Conservation (phyloP, 352 stramenopile species). For the Phytophthora lateralis region DNA sequence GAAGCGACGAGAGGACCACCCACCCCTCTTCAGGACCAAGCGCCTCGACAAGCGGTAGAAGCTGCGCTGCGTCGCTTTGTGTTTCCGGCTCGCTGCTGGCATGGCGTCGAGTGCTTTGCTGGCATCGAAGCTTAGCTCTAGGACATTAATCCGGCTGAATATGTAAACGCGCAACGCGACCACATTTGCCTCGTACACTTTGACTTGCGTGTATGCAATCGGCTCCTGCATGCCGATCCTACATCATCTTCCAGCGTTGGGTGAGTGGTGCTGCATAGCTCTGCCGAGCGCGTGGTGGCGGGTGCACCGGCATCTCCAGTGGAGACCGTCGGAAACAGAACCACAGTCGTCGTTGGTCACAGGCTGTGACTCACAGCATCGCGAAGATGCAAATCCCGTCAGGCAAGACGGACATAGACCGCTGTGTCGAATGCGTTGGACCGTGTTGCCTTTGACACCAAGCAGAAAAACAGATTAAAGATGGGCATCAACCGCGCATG, state of each 20-base stretch:
- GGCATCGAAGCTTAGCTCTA: conserved; percentile 38
- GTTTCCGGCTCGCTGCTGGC: conserved; percentile 22
- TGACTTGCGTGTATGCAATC: neutral
- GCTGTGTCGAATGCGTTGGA: neutral
- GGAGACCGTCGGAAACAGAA: no score
- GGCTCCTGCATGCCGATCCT: neutral
- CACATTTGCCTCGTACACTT: conserved; percentile 17
- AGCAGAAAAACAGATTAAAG: conserved; percentile 17
- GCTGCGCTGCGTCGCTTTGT: conserved; percentile 30
- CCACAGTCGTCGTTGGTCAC: neutral
- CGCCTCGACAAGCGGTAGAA: conserved; percentile 41
- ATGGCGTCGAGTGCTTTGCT: conserved; percentile 27
- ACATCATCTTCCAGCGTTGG: conserved; percentile 4
- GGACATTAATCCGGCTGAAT: conserved; percentile 40
- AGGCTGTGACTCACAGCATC: no score
- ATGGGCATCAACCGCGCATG: no score
- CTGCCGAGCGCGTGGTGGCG: no score
- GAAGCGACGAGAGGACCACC: conserved; percentile 27
- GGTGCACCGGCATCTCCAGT: no score
- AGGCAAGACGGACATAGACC: conserved; percentile 3
- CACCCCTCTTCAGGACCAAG: conserved; percentile 31
- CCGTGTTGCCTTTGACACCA: conserved; percentile 5
- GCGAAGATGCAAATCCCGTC: conserved; percentile 1
- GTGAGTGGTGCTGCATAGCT: conserved; percentile 2
- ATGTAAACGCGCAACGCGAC: conserved; percentile 36